phyloP scores from a whole-genome alignment of 1,139 yeast genomes.

The Lodderomyces elongisporus region DNA sequence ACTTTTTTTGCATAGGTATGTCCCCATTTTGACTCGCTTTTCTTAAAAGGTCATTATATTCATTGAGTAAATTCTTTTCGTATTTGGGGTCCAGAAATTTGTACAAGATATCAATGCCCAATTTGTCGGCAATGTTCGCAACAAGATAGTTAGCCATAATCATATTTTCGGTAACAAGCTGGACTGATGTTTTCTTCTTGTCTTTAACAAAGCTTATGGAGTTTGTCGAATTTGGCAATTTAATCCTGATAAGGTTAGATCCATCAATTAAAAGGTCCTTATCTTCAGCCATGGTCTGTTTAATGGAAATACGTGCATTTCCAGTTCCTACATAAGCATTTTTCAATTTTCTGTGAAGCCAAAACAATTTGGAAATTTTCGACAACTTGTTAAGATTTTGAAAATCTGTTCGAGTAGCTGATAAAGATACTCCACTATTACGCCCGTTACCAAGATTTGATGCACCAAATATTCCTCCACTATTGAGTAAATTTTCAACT shows the following conservation, averaged over 20 bases:
- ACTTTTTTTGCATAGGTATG: constrained; percentile 7
- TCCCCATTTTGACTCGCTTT: constrained; percentile 13
- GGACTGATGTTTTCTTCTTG: constrained; percentile 4
- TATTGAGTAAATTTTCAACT: constrained; percentile 28
- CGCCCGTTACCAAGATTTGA: constrained; percentile 1
- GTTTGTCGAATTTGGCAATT: not conserved
- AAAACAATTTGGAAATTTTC: constrained; percentile 21
- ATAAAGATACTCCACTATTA: not conserved
- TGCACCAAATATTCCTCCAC: constrained; percentile 7
- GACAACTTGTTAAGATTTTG: constrained; percentile 26
- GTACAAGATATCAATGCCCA: constrained; percentile 55
- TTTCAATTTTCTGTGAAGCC: constrained; percentile 5
- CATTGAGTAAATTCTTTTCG: constrained; percentile 24
- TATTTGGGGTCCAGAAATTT: constrained; percentile 33
- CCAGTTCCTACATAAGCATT: constrained; percentile 2
- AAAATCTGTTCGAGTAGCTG: constrained; percentile 16
- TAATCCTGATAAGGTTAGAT: not conserved
- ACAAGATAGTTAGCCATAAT: constrained; percentile 64
- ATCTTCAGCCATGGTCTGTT: not conserved
- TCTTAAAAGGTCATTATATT: constrained; percentile 26
- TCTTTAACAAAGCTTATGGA: not conserved
- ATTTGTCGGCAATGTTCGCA: constrained; percentile 45
- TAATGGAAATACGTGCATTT: not conserved
- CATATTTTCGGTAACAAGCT: constrained; percentile 78
- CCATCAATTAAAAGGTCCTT: not conserved